Base-by-base conservation (phyloP, 164 flowering plant genomes). In the Paratinospora sagittata region DNA sequence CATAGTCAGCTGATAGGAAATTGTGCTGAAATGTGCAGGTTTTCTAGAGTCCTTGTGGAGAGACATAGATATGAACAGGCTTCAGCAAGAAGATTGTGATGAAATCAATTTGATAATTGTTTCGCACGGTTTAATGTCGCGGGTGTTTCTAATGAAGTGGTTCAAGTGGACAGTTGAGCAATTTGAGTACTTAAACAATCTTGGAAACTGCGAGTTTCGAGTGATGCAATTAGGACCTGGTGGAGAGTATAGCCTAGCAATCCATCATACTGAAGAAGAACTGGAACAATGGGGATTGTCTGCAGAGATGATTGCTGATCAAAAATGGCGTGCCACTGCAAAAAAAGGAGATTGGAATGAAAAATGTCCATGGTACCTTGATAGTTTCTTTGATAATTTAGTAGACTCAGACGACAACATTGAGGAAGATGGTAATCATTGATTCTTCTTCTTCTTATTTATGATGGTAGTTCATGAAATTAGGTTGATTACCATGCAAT, bases 101-200 rank as follows among this genome's bases (percentile, higher is more conserved):
- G 91, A 88, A 17, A 81, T 90, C 8, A 90, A 87, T 71, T 83
- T 95, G 6, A 73, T 92, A 36, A 95, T 92, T 1, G 74, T 92
- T 30, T 83, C 98, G 0, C 97, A 92, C 30, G 97, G 97, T 36
- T 77, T 94, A 70, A 81, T 89, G 8, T 73, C 82, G 0, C 87
- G 98, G n/a, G 92, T 94, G 21, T 95, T 95, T 75, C 86, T 90
- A 27, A 89, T 87, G 91, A 92, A 89, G 76, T 95, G 97, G 97
- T 94, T 94, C 80, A 92, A 92, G 81, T 95, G 98, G 98, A 90
- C 96, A 2, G 97, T 89, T 0, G 94, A 95, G 71, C 98, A 95
- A 73, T 95, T 92, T 16, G 97, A 92, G 86, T 65, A 47, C 72
- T 80, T 95, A 9, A 86, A 86, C 78, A 95, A 95, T 82, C 77